These are phyloP conservation scores for Arabidopsis hybrid DNA, from an alignment of 441 rosid genomes.

Conservation along the genomic window DNA sequence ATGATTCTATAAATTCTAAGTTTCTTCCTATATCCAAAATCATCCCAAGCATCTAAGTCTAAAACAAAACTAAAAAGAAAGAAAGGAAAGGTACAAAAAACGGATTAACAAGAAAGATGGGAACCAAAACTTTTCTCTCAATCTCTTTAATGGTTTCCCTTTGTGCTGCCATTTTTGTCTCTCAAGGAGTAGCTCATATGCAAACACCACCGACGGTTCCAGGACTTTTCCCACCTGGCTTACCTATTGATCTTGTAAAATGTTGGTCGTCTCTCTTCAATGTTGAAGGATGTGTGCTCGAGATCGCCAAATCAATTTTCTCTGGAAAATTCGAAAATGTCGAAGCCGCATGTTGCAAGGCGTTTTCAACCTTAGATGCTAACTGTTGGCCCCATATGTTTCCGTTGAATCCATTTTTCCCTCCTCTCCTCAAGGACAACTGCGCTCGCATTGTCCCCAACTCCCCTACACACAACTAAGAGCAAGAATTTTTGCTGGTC, in stretches of 20 bases:
- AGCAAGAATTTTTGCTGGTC: conserved; percentile 1
- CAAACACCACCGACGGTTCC: not conserved
- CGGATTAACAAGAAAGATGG: conserved; percentile 17
- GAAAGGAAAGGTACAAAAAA: not conserved
- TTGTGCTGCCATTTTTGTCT: conserved; percentile 4
- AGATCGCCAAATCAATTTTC: conserved; percentile 26
- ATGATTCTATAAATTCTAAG: conserved; percentile 9
- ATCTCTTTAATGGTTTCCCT: not conserved
- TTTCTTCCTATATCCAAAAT: conserved; percentile 2
- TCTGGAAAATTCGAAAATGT: conserved; percentile 24
- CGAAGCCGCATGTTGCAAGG: conserved; percentile 27
- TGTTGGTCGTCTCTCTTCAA: conserved; percentile 36
- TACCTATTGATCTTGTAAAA: conserved; percentile 8
- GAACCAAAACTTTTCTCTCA: conserved; percentile 5
- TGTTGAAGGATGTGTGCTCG: conserved; percentile 33
- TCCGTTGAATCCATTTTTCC: conserved; percentile 34
- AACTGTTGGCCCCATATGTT: conserved; percentile 34
- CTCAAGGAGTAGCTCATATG: conserved; percentile 17
- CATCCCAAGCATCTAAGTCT: conserved; percentile 17
- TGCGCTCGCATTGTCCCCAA: conserved; percentile 9
- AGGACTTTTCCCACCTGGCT: not conserved
- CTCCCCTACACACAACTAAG: not conserved
- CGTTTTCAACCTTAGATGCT: not conserved
- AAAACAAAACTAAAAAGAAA: not conserved
- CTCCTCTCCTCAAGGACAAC: conserved; percentile 30